Conservation (phyloP, 2,329 filamentous ascomycete species). For the Exophiala lecanii-corni region DNA sequence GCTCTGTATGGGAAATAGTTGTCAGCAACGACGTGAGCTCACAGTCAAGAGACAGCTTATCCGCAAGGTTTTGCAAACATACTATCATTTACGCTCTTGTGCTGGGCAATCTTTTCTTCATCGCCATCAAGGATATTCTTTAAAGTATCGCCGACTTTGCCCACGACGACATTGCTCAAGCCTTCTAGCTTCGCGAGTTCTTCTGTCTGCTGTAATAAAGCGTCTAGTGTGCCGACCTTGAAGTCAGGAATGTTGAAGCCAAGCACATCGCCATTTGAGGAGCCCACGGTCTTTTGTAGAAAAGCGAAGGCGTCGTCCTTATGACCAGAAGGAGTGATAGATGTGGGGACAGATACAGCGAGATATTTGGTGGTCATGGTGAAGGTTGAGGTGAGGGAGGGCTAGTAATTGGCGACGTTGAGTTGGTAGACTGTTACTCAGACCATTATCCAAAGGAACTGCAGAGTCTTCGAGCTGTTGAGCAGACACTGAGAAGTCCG, state of each 20-base stretch:
- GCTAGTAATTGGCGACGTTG: too few species aligned
- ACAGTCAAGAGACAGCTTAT: background rate
- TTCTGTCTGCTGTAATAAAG: constrained; percentile 91
- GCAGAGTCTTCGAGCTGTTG: background rate
- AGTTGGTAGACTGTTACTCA: too few species aligned
- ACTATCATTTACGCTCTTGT: constrained; percentile 95
- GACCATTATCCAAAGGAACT: too few species aligned
- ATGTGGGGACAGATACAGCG: constrained; percentile 83
- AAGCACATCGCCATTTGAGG: constrained; percentile 69
- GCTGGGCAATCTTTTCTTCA: constrained; percentile 73
- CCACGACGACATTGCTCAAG: constrained; percentile 74
- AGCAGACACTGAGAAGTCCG: background rate
- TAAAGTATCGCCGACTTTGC: constrained; percentile 83
- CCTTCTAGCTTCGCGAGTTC: constrained; percentile 84
- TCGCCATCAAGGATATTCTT: constrained; percentile 77
- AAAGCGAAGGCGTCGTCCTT: constrained; percentile 75
- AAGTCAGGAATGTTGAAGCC: constrained; percentile 85
- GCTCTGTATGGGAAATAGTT: constrained; percentile 55
- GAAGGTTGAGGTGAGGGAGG: background rate
- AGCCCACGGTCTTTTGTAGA: constrained; percentile 65
- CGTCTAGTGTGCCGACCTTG: constrained; percentile 96
- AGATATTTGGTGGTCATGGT: constrained; percentile 54
- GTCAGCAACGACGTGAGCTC: background rate
- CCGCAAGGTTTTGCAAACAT: constrained; percentile 43
- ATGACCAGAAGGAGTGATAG: constrained; percentile 76